Evolutionary conservation across 352 stramenopile species (phyloP), one percentile per base, ranked within the genome.

Genomic region (Pythium biforme): DNA sequence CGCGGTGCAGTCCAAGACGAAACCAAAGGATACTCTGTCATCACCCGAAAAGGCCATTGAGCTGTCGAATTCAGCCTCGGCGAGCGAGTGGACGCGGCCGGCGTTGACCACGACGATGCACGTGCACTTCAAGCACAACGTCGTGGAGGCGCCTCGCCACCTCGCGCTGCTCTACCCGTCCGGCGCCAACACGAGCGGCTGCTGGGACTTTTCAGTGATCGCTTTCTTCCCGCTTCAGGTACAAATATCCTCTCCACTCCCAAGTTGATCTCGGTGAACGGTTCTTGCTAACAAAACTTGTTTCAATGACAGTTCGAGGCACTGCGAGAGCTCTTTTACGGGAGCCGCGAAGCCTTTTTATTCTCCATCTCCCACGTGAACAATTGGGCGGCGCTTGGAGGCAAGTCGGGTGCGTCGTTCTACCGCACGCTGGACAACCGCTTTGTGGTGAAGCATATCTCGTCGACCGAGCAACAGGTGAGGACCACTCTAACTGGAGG

Each of bases 371-470:
- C 89, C 6, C 78, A 92, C 27, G 85, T 94, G 17, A 72, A 81
- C 59, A 77, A 79, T 26, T 99, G 95, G 95, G 80, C 95, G 45
- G 94, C 96, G 17, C 97, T 90, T 62, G 97, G 97, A 27, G 97
- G 97, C 34, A 99, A 99, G 79, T 98, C 93, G 11, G 96, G 96
- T 17, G 97, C 97, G 34, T 96, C 86, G 1, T 99, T 99, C 72
- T 95, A 93, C 34, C 89, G 95, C 60, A 98, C 96, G 14, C 73
- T 92, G 2, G 97, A 99, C 74, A 93, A 98, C 52, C 85, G 97
- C 15, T 99, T 99, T 71, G 90, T 99, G 50, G 92, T 99, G 29
- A 99, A 99, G 70, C 97, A 96, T 68, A 99, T 99, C 64, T 98
- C 89, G 50, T 88, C 89, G 22, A 99, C 95, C 9, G 97, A 99